Base-by-base conservation (phyloP, 2,329 filamentous ascomycete species). In the Botryotinia globosa region DNA sequence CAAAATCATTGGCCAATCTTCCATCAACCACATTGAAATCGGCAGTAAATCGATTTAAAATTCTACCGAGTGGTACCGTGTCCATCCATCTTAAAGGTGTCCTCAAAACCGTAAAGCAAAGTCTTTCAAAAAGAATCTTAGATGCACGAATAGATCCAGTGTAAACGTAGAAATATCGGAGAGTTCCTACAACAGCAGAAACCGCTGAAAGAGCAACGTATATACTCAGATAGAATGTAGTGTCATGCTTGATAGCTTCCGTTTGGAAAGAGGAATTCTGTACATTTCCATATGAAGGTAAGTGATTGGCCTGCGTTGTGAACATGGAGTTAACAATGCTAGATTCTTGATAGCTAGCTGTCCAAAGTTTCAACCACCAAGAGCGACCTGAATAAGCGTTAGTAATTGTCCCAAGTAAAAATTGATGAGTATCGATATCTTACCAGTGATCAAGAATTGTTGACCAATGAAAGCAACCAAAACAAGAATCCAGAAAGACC, bases 51-150 rank as follows among this genome's bases (percentile, higher is more conserved):
- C 92, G 87, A 81, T 95, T 95, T 32, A 94, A 84, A 54, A 94
- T 88, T 63, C 92, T 88, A 3, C 92, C 92, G 1, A 94, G 84
- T 0, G 93, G 93, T 0, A 94, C 90, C 0, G 92, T 94, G 79
- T 95, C 92, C 54, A 95, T 85, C 91, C 92, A 94, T 74, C 92
- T 85, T n/a, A 94, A 84, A 1, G 91, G 92, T 9, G 92, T 90
- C 29, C 91, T 87, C 5, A 95, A 84, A 18, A 95, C 86, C 0
- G 88, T 85, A 76, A 88, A 89, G 61, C 90, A 88, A 75, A 94
- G 86, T 69, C 86, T 86, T 34, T 88, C 85, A 75, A 94, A 95
- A 5, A 94, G 84, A 62, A 83, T 83, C 56, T 88, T 85, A n/a
- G 91, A 94, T 4, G 92, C 92, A 73, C 85, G 86, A 76, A 94